phyloP scores from a whole-genome alignment of 1,139 yeast species.

The Scheffersomyces parashehatae region DNA sequence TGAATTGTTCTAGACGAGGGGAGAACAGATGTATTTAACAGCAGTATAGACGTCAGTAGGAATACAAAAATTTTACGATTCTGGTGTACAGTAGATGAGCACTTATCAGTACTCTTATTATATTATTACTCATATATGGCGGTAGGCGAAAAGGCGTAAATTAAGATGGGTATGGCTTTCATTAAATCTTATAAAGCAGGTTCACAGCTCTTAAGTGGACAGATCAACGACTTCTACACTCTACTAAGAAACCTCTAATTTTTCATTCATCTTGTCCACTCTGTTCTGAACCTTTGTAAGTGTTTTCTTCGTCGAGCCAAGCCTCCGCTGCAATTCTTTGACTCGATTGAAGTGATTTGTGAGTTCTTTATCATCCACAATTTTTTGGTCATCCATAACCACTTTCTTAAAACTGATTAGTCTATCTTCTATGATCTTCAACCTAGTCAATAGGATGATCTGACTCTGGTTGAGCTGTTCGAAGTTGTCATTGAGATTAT shows the following conservation, averaged over 20 bases:
- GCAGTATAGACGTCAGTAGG: not conserved
- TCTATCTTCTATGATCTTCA: slow-evolving; percentile 43
- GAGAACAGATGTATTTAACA: too few relatives aligned
- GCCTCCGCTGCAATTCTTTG: slow-evolving; percentile 30
- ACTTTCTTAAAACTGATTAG: slow-evolving; percentile 25
- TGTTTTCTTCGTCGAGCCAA: slow-evolving; percentile 30
- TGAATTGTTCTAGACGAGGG: slow-evolving; percentile 11
- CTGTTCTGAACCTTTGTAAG: slow-evolving; percentile 37
- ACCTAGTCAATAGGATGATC: slow-evolving; percentile 49
- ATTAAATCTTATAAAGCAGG: too few relatives aligned
- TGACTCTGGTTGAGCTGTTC: slow-evolving; percentile 60
- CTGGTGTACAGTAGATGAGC: too few relatives aligned
- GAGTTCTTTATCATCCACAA: slow-evolving; percentile 24
- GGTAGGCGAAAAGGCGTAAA: too few relatives aligned
- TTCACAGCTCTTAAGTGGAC: too few relatives aligned
- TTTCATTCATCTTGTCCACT: slow-evolving; percentile 16
- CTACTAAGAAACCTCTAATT: not conserved
- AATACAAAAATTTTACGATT: too few relatives aligned
- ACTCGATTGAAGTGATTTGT: slow-evolving; percentile 33
- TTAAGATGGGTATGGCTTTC: too few relatives aligned
- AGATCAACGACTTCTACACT: too few relatives aligned
- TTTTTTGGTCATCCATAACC: slow-evolving; percentile 14
- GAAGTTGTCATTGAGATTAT: slow-evolving; percentile 49
- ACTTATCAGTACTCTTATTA: too few relatives aligned
- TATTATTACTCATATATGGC: too few relatives aligned